Evolutionary conservation across 139 green algal species (phyloP).

Genomic region (Edaphochlamys debaryana): DNA sequence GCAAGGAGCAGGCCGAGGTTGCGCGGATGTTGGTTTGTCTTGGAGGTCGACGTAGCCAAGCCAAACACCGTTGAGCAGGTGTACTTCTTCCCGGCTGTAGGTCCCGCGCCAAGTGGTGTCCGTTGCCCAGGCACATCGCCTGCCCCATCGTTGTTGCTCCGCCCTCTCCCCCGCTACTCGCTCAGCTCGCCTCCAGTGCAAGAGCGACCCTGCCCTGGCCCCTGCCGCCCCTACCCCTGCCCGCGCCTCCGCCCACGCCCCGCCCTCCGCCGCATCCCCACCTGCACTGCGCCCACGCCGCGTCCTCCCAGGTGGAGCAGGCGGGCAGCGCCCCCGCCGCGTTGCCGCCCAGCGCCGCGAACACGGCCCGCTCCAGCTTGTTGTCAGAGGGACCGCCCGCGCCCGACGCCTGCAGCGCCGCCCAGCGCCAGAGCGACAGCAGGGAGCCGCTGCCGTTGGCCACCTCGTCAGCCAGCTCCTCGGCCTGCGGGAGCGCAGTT

Average conservation of each 20-base stretch:
- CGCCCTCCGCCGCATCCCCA: neutral
- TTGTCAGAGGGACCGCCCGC: conserved; percentile 14
- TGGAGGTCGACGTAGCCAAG: too few relatives aligned
- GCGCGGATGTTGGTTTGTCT: too few relatives aligned
- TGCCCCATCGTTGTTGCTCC: too few relatives aligned
- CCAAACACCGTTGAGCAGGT: too few relatives aligned
- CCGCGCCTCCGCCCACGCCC: too few relatives aligned
- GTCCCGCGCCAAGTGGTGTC: too few relatives aligned
- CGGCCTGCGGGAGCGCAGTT: conserved; percentile 19
- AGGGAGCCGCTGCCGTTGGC: conserved; percentile 40
- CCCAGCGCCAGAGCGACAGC: conserved; percentile 79
- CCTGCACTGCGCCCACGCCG: conserved; percentile 72
- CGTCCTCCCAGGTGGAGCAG: conserved; percentile 81
- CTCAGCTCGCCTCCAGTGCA: too few relatives aligned
- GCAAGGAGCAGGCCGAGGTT: neutral
- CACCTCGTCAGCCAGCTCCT: conserved; percentile 69
- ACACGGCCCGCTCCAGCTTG: conserved; percentile 74
- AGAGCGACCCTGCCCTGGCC: too few relatives aligned
- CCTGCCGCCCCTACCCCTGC: too few relatives aligned
- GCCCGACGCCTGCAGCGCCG: conserved; percentile 62
- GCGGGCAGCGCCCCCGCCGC: conserved; percentile 66
- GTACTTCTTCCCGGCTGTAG: too few relatives aligned
- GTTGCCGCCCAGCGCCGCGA: conserved; percentile 67
- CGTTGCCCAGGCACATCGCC: too few relatives aligned
- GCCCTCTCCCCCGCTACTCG: too few relatives aligned